These are phyloP conservation scores for Apiospora malaysiana DNA, from an alignment of 2,329 filamentous ascomycete genomes.

Conservation along the genomic window DNA sequence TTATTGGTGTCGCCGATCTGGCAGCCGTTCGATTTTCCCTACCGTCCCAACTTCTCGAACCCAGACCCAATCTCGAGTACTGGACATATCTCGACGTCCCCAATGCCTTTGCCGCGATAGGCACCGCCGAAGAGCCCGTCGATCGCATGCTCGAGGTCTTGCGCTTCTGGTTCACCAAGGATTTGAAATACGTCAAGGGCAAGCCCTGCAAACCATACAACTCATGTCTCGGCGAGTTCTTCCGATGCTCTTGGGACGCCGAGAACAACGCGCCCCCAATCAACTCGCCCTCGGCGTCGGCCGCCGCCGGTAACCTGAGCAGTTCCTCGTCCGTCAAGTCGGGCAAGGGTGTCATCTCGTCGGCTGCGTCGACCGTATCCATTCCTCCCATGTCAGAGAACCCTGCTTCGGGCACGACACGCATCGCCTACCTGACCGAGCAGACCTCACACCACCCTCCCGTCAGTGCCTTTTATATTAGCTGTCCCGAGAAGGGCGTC, in stretches of 20 bases:
- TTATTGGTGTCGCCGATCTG: slow-evolving; percentile 95
- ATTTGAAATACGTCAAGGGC: slow-evolving; percentile 97
- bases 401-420: slow-evolving; percentile 61
- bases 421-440: slow-evolving; percentile 93
- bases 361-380: slow-evolving; percentile 54
- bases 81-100: slow-evolving; percentile 98
- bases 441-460: slow-evolving; percentile 98
- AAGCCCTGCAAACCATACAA: slow-evolving; percentile 99
- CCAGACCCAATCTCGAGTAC: slow-evolving; percentile 96
- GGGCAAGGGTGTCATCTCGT: slow-evolving; percentile 47
- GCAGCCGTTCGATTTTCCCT: slow-evolving; percentile 95
- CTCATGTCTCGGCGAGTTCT: slow-evolving; percentile 95
- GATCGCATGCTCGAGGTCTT: slow-evolving; percentile 95
- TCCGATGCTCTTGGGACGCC: slow-evolving; percentile 96
- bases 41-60: slow-evolving; percentile 92
- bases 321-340: slow-evolving; percentile 56
- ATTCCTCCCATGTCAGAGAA: slow-evolving; percentile 54
- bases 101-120: slow-evolving; percentile 82
- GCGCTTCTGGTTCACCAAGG: slow-evolving; percentile 98
- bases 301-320: slow-evolving; percentile 45
- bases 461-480: slow-evolving; percentile 93
- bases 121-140: slow-evolving; percentile 87
- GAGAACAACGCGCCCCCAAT: slow-evolving; percentile 73
- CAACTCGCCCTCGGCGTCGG: slow-evolving; percentile 39
- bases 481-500: slow-evolving; percentile 90